Evolutionary conservation across 2,329 filamentous ascomycete genomes (phyloP).

Genomic region (Cryphonectria naterciae): DNA sequence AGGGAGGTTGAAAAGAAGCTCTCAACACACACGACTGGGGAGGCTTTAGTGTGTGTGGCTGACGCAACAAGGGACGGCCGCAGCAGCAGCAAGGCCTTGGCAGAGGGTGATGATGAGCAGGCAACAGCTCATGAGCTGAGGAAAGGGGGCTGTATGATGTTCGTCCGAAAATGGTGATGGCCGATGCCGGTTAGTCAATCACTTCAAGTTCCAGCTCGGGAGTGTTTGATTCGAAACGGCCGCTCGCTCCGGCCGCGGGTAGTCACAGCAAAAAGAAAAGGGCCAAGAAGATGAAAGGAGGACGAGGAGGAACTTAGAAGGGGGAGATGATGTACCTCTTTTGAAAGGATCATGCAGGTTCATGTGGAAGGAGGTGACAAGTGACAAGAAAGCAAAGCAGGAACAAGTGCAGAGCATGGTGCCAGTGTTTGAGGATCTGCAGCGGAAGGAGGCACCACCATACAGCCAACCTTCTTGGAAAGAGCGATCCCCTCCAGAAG

Average conservation of each 20-base stretch:
- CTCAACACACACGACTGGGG: background rate
- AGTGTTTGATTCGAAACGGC: background rate
- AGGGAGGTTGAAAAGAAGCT: background rate
- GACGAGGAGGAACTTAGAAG: background rate
- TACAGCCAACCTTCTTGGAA: background rate
- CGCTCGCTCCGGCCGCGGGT: background rate
- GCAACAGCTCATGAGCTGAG: background rate
- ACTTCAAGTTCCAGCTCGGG: background rate
- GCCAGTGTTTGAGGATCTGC: background rate
- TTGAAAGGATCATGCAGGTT: background rate
- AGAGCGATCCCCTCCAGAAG: background rate
- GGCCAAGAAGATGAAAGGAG: background rate
- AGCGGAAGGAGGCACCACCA: background rate
- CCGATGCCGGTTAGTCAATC: background rate
- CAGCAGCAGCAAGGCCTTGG: background rate
- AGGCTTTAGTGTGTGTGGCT: background rate
- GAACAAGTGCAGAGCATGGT: background rate
- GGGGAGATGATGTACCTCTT: background rate
- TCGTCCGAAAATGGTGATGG: conserved; percentile 2
- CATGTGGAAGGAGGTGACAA: background rate
- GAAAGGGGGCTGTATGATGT: background rate
- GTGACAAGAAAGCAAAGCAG: background rate
- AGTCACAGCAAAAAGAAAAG: background rate
- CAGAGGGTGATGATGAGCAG: background rate
- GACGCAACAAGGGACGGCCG: background rate